Percentiles rank a stretch among this genome's conserved stretches.
Evolutionary conservation across 2,329 filamentous ascomycete genomes (phyloP).

Genomic region (Cercospora sesami): DNA sequence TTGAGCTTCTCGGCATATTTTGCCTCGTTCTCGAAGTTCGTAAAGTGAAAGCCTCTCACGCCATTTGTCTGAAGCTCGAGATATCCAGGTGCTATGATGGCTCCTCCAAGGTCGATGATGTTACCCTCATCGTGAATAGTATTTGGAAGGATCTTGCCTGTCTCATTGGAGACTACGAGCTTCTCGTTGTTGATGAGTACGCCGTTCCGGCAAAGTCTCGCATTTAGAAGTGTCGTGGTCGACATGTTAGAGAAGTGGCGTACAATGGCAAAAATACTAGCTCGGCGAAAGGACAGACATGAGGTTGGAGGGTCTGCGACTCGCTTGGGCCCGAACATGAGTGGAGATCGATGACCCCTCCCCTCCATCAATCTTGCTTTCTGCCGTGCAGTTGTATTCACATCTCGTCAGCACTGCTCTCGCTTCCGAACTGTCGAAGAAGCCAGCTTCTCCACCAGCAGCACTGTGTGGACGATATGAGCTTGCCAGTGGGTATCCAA

Average conservation of each 20-base stretch:
- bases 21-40: slow-evolving; percentile 47
- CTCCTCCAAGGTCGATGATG: slow-evolving; percentile 16
- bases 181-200: neutral
- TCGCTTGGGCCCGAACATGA: neutral
- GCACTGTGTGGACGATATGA: neutral
- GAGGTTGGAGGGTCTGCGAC: neutral
- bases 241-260: neutral
- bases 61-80: slow-evolving; percentile 59
- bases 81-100: slow-evolving; percentile 48
- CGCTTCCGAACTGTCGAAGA: neutral
- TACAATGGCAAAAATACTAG: neutral
- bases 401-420: neutral
- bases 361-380: neutral
- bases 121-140: neutral
- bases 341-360: neutral
- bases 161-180: neutral
- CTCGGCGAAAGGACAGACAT: neutral
- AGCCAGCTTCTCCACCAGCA: neutral
- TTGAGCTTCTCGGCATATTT: slow-evolving; percentile 49
- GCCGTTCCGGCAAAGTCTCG: slow-evolving; percentile 2
- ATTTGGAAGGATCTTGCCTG: neutral
- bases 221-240: neutral
- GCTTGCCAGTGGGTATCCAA: too few relatives aligned
- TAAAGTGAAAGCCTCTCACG: slow-evolving; percentile 56
- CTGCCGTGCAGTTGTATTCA: neutral